Evolutionary conservation across 306 rosid species (phyloP), one percentile per base, ranked within the genome.

Genomic region (Prunus mira): DNA sequence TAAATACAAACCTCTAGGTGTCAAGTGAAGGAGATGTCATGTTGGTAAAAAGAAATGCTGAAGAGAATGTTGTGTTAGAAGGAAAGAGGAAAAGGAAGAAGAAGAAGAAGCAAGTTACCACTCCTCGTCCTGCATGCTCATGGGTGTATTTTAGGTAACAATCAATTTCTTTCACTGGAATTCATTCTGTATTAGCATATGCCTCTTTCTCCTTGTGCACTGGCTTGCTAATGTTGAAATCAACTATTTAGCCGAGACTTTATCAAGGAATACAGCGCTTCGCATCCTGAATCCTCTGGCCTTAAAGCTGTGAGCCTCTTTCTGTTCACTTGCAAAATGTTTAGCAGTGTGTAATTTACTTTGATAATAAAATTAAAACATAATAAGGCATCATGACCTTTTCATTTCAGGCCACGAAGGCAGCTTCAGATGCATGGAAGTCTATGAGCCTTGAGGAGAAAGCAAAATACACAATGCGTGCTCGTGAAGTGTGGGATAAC

Each of bases 341-440:
- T 64, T 78, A 50, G 4, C 57, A 64, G 52, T 49, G 32, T 3
- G 4, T 57, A 46, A 46, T 32, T 12, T 24, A 46, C 50, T 74
- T 62, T 11, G 25, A 64, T 71, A 61, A 9, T 13, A 45, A 13
- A 38, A 20, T 52, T 43, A 4, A n/a, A 57, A 15, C 17, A 55
- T 30, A 38, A 38, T 78, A 13, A 11, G 25, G 6, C 10, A 66
- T 25, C 9, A 6, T 19, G 9, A 4, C 9, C 30, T 66, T 49
- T 28, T 15, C 9, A 47, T 58, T 78, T 41, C 67, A 85, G 88
- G 86, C 86, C 54, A 85, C 88, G 20, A 82, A 82, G 74, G 86
- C 86, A 62, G 88, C 86, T 66, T 82, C 88, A 4, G 75, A 80
- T 68, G 81, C 63, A 14, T 86, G 89, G 89, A 82, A 86, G 73